Conservation (phyloP, 306 rosid genomes). For the Vicia sativa region DNA sequence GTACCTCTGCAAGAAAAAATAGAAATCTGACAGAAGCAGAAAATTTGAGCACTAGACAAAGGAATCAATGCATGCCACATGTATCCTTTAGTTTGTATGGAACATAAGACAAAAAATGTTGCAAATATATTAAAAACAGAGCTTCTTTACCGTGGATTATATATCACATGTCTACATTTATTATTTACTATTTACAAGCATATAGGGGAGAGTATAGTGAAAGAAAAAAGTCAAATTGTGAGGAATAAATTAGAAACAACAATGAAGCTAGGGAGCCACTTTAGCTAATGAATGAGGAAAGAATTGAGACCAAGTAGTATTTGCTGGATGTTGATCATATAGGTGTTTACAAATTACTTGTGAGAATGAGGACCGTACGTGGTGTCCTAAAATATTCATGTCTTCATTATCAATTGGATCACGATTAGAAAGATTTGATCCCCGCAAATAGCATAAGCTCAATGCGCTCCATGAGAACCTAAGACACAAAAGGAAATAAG, state of each 20-base stretch:
- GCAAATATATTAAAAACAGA: conserved; percentile 27
- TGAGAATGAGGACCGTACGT: conserved; percentile 21
- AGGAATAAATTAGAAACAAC: conserved; percentile 29
- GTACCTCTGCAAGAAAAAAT: conserved; percentile 31
- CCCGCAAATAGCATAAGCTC: conserved; percentile 24
- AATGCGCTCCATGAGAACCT: conserved; percentile 38
- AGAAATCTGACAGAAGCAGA: conserved; percentile 51
- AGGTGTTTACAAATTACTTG: conserved; percentile 17
- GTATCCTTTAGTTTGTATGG: conserved; percentile 39
- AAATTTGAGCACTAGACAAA: conserved; percentile 35
- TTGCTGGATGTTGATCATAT: conserved; percentile 29
- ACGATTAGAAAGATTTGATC: conserved; percentile 19
- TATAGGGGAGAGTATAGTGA: conserved; percentile 15
- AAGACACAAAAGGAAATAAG: conserved; percentile 10
- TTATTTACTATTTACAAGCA: conserved; percentile 37
- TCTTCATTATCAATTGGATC: conserved; percentile 17
- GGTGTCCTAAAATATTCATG: conserved; percentile 6
- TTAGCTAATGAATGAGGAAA: conserved; percentile 29
- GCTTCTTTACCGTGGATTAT: conserved; percentile 35
- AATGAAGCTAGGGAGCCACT: conserved; percentile 12
- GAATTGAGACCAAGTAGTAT: conserved; percentile 31
- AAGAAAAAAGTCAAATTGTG: conserved; percentile 22
- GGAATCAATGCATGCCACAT: conserved; percentile 25
- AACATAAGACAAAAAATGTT: conserved; percentile 42
- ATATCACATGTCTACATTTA: conserved; percentile 37